phyloP scores from a whole-genome alignment of 192 early-diverging fungal genomes.

The Umbelopsis sp. region DNA sequence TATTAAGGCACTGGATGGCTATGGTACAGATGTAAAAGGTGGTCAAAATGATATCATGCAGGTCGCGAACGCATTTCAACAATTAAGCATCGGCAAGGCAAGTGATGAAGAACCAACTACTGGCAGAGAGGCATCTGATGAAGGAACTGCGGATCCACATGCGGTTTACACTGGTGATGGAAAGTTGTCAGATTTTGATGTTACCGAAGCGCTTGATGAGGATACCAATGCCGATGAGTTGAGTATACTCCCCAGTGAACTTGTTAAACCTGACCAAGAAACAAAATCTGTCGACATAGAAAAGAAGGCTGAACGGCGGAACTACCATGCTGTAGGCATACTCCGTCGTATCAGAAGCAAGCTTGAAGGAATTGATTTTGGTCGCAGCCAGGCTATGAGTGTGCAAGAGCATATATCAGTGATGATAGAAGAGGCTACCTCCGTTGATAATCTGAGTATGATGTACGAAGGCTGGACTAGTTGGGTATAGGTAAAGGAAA shows the following conservation, averaged over 20 bases:
- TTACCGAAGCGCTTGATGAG: constrained; percentile 8
- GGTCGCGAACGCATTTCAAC: not conserved
- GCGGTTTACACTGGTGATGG: not conserved
- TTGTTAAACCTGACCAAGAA: not conserved
- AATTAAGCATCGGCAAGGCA: not conserved
- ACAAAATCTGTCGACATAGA: not conserved
- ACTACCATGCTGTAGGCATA: constrained; percentile 64
- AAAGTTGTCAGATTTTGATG: not conserved
- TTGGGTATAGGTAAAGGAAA: constrained; percentile 63
- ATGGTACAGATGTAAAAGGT: constrained; percentile 16
- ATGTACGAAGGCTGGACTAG: constrained; percentile 93
- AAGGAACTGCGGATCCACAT: not conserved
- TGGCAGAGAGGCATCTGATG: not conserved
- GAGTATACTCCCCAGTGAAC: not conserved
- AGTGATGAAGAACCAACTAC: not conserved
- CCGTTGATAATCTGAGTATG: constrained; percentile 65
- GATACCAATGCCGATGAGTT: constrained; percentile 22
- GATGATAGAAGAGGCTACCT: constrained; percentile 68
- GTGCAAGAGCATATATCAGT: constrained; percentile 68
- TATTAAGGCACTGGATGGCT: constrained; percentile 16
- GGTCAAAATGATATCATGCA: not conserved
- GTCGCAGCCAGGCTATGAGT: constrained; percentile 47
- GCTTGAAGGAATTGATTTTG: constrained; percentile 66
- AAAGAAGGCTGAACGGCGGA: constrained; percentile 45
- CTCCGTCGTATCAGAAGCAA: constrained; percentile 63